phyloP scores from a whole-genome alignment of 148 eudicot species.

The Drosera capensis region DNA sequence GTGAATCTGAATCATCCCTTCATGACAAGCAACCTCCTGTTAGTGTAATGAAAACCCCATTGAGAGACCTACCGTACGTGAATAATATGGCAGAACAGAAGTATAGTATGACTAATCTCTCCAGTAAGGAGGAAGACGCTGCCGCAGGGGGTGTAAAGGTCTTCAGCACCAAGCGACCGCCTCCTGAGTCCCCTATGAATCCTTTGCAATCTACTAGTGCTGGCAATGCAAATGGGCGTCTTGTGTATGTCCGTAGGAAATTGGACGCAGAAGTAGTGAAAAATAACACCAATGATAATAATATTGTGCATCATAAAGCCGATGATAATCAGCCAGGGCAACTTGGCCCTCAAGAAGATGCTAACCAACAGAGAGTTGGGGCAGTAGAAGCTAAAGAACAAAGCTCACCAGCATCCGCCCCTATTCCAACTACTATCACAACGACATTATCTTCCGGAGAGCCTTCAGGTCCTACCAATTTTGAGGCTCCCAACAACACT shows the following conservation, averaged over 20 bases:
- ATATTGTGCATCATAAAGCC: slow-evolving; percentile 15
- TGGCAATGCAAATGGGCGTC: slow-evolving; percentile 45
- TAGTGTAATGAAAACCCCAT: slow-evolving; percentile 33
- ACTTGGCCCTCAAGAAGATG: slow-evolving; percentile 19
- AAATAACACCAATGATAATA: slow-evolving; percentile 21
- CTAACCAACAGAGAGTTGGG: slow-evolving; percentile 15
- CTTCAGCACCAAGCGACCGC: slow-evolving; percentile 38
- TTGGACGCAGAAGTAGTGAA: slow-evolving; percentile 49
- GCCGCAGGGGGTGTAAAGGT: slow-evolving; percentile 23
- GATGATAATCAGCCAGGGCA: slow-evolving; percentile 17
- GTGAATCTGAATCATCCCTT: slow-evolving; percentile 22
- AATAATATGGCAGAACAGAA: slow-evolving; percentile 28
- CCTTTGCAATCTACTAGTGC: slow-evolving; percentile 19
- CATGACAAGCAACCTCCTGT: slow-evolving; percentile 33
- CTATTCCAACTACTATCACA: slow-evolving; percentile 20
- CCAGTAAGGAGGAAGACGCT: slow-evolving; percentile 23
- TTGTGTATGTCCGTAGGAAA: slow-evolving; percentile 77
- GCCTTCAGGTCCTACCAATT: slow-evolving; percentile 26
- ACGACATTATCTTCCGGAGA: slow-evolving; percentile 30
- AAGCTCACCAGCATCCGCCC: slow-evolving; percentile 21
- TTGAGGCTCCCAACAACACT: slow-evolving; percentile 17
- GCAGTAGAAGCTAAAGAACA: slow-evolving; percentile 22
- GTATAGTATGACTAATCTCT: slow-evolving; percentile 22
- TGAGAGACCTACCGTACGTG: slow-evolving; percentile 45
- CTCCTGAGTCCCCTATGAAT: slow-evolving; percentile 19